Percentiles rank a stretch among this genome's conserved stretches.
These are phyloP conservation scores for Ocimum tenuiflorum DNA, from an alignment of 257 asterid species.

Conservation along the genomic window DNA sequence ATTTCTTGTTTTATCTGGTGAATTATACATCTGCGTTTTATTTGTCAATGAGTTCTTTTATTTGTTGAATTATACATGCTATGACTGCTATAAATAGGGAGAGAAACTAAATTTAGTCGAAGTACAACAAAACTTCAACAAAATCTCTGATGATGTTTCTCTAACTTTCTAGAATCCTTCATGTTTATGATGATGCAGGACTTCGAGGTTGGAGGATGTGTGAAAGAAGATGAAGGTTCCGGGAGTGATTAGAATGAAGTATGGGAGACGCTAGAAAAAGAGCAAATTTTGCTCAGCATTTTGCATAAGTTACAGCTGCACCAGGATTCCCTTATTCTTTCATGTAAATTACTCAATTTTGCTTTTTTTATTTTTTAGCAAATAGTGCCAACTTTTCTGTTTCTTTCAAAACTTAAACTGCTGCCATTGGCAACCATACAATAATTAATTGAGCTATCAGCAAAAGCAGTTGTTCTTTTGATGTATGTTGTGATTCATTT, in stretches of 20 bases:
- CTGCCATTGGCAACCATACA: too few relatives aligned
- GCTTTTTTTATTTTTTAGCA: not conserved
- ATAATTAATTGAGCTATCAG: too few relatives aligned
- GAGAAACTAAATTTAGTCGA: not conserved
- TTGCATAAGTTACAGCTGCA: conserved; percentile 6
- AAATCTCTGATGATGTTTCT: not conserved
- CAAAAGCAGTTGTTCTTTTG: too few relatives aligned
- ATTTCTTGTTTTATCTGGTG: not conserved
- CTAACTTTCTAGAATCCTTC: not conserved
- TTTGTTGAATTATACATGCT: not conserved
- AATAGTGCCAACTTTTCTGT: too few relatives aligned
- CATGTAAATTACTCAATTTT: conserved; percentile 25
- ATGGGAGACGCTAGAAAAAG: not conserved
- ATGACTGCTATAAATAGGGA: not conserved
- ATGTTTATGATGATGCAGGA: conserved; percentile 17
- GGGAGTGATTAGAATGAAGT: not conserved
- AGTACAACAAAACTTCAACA: not conserved
- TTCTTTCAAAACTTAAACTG: too few relatives aligned
- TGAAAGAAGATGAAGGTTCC: not conserved
- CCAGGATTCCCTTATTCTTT: conserved; percentile 8
- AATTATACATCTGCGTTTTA: not conserved
- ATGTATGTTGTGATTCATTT: too few relatives aligned
- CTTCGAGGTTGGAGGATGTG: not conserved
- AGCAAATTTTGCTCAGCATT: not conserved
- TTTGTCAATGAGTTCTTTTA: not conserved